Percentiles rank a stretch among this genome's conserved stretches.
Conservation (phyloP, 352 stramenopile genomes). For the Pythium vanterpoolii region DNA sequence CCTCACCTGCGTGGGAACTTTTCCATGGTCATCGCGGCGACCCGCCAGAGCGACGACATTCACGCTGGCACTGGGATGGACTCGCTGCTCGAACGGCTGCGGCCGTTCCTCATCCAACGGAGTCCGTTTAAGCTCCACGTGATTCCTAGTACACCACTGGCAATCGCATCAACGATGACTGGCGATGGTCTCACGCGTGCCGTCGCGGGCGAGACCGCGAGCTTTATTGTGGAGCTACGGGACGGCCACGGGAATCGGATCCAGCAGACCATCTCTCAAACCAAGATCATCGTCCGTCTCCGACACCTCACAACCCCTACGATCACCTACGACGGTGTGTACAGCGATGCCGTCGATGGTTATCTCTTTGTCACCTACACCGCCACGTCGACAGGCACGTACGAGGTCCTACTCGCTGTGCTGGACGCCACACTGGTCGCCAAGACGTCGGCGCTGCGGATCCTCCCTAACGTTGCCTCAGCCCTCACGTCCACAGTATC, state of each 20-base stretch:
- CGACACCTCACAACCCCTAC: conserved; percentile 2
- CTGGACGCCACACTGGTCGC: conserved; percentile 3
- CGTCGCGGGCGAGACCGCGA: neutral
- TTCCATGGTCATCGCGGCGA: conserved; percentile 21
- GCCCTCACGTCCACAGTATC: conserved; percentile 16
- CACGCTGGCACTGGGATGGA: conserved; percentile 3
- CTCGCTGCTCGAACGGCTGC: conserved; percentile 13
- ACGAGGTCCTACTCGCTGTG: conserved; percentile 15
- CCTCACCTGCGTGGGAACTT: conserved; percentile 16
- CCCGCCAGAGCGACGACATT: conserved; percentile 8
- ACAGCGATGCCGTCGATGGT: conserved; percentile 3
- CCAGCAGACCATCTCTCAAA: neutral
- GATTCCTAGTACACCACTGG: conserved; percentile 12
- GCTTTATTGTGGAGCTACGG: conserved; percentile 20
- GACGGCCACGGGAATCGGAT: conserved; percentile 18
- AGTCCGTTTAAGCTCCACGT: conserved; percentile 22
- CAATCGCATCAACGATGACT: conserved; percentile 9
- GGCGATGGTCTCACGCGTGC: conserved; percentile 6
- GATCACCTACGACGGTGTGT: neutral
- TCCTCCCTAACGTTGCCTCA: conserved; percentile 18
- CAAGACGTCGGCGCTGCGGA: conserved; percentile 14
- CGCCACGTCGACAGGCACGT: neutral
- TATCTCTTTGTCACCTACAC: conserved; percentile 12
- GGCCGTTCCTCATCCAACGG: conserved; percentile 15
- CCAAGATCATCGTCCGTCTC: conserved; percentile 7